Percentiles rank a stretch among this genome's conserved stretches.
phyloP scores from a whole-genome alignment of 2,329 filamentous ascomycete genomes.

The Colletotrichum theobromicola region DNA sequence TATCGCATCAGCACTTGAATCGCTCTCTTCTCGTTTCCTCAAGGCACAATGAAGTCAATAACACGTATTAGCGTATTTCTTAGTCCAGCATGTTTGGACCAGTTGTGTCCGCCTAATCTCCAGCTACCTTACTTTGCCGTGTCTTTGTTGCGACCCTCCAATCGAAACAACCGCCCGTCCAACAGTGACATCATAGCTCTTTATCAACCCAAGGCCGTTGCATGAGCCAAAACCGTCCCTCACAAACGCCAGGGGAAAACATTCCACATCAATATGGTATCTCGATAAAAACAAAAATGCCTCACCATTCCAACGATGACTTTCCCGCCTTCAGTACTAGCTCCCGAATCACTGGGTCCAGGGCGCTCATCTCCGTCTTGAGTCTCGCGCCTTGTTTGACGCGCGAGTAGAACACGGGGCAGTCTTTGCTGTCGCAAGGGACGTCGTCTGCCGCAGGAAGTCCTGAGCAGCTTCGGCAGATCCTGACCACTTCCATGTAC shows the following conservation, averaged over 20 bases:
- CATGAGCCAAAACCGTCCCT: neutral
- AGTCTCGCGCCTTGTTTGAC: constrained; percentile 63
- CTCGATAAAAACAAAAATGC: neutral
- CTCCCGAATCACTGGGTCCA: constrained; percentile 36
- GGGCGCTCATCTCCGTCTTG: constrained; percentile 39
- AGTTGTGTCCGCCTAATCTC: neutral
- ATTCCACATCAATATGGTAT: neutral
- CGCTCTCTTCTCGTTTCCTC: neutral
- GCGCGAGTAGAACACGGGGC: constrained; percentile 87
- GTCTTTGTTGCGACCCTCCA: neutral
- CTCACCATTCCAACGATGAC: constrained; percentile 40
- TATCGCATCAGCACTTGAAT: neutral
- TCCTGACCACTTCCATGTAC: constrained; percentile 65
- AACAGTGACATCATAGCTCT: neutral
- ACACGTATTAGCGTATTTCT: neutral
- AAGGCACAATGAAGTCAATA: neutral
- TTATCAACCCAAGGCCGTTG: neutral
- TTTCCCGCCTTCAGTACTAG: constrained; percentile 31
- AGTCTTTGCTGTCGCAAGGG: constrained; percentile 89
- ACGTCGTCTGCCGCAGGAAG: constrained; percentile 77
- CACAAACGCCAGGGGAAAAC: neutral
- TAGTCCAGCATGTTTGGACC: neutral
- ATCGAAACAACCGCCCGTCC: neutral
- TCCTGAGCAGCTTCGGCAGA: constrained; percentile 84
- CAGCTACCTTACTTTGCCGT: neutral